Conservation (phyloP, 176 grass and related monocot species). For the Lolium rigidum region DNA sequence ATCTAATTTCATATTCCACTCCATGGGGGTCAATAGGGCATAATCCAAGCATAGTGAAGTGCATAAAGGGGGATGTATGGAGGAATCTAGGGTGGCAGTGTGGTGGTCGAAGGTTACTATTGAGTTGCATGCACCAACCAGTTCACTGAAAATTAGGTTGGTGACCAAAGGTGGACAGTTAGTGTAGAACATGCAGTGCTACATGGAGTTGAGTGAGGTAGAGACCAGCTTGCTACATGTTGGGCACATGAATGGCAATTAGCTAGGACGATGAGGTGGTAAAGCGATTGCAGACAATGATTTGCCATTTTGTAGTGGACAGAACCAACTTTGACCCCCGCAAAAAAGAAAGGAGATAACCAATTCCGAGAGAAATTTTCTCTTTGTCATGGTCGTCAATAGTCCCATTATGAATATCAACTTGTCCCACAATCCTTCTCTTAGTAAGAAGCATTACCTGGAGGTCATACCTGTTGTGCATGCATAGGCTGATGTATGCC, state of each 20-base stretch:
- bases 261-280: not conserved
- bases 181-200: not conserved
- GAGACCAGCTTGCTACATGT: slow-evolving; percentile 7
- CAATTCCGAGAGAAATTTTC: not conserved
- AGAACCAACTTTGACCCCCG: not conserved
- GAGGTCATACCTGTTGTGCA: slow-evolving; percentile 23
- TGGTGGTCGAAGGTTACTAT: slow-evolving; percentile 14
- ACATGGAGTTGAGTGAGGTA: slow-evolving; percentile 26
- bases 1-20: slow-evolving; percentile 7
- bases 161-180: not conserved
- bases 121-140: not conserved
- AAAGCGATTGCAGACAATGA: not conserved
- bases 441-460: not conserved
- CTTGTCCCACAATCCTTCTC: not conserved
- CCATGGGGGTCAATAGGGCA: too few relatives aligned
- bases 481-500: slow-evolving; percentile 8
- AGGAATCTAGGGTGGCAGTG: not conserved
- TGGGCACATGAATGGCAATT: not conserved
- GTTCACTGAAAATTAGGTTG: not conserved
- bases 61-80: not conserved
- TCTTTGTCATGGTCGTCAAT: not conserved
- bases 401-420: not conserved
- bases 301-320: not conserved
- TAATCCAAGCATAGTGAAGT: too few relatives aligned
- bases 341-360: too few relatives aligned